Percentiles rank a stretch among this genome's conserved stretches.
These are phyloP conservation scores for Garcia nutans DNA, from an alignment of 345 rosid genomes.

Conservation along the genomic window DNA sequence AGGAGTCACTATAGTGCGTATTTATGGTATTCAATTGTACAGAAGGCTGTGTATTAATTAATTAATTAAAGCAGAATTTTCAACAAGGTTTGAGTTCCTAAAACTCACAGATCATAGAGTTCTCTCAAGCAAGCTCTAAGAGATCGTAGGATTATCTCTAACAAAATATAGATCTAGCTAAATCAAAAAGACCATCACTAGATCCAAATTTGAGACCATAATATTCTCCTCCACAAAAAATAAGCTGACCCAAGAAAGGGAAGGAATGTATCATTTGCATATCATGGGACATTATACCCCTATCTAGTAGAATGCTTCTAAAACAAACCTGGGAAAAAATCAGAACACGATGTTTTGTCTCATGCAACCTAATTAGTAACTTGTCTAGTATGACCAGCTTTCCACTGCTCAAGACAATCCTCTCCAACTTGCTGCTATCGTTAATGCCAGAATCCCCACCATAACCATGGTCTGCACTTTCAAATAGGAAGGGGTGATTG, in stretches of 20 bases:
- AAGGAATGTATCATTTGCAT: conserved; percentile 16
- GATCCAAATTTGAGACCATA: too few species aligned
- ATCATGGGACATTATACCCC: background rate
- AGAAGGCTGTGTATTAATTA: too few species aligned
- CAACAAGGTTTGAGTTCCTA: too few species aligned
- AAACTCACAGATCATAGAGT: too few species aligned
- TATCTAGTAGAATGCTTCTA: background rate
- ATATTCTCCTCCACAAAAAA: background rate
- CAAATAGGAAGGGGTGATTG: conserved; percentile 98
- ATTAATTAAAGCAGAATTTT: too few species aligned
- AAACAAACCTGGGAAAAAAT: conserved; percentile 91
- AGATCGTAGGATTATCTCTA: too few species aligned
- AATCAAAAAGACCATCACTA: too few species aligned
- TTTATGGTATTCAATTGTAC: too few species aligned
- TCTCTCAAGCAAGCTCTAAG: too few species aligned
- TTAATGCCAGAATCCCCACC: conserved; percentile 67
- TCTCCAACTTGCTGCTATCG: conserved; percentile 83
- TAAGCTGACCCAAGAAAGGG: background rate
- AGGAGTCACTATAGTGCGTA: too few species aligned
- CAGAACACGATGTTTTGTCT: conserved; percentile 96
- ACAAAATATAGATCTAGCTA: too few species aligned
- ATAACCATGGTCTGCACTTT: conserved; percentile 99
- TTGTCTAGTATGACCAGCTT: conserved; percentile 98
- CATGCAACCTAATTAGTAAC: conserved; percentile 85
- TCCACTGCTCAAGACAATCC: conserved; percentile 92